Percentiles rank a stretch among this genome's conserved stretches.
These are phyloP conservation scores for Hansfordia pulvinata DNA, from an alignment of 2,329 filamentous ascomycete genomes.

Conservation along the genomic window DNA sequence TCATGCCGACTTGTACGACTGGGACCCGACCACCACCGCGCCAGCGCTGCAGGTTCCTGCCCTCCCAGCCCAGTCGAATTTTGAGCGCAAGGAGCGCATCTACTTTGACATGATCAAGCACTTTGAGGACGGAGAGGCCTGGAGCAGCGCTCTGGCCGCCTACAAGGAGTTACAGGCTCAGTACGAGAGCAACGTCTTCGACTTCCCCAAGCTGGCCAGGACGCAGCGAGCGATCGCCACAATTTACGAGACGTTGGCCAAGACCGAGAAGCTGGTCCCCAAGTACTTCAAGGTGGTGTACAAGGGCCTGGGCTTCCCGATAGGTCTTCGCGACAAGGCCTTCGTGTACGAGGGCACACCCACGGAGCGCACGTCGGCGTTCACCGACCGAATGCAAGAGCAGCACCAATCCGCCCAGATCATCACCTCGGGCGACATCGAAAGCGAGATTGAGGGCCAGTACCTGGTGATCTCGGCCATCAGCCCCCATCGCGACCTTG, in stretches of 20 bases:
- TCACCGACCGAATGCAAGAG: slow-evolving; percentile 85
- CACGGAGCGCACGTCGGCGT: slow-evolving; percentile 63
- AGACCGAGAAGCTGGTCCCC: slow-evolving; percentile 63
- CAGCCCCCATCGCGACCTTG: slow-evolving; percentile 67
- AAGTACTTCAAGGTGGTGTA: slow-evolving; percentile 90
- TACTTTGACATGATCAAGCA: slow-evolving; percentile 93
- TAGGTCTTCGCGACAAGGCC: slow-evolving; percentile 71
- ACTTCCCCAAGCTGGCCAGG: slow-evolving; percentile 82
- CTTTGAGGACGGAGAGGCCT: slow-evolving; percentile 88
- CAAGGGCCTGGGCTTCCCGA: slow-evolving; percentile 77
- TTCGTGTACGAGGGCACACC: slow-evolving; percentile 81
- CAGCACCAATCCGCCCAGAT: slow-evolving; percentile 80
- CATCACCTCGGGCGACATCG: slow-evolving; percentile 50
- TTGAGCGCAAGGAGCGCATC: slow-evolving; percentile 83
- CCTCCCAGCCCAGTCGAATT: slow-evolving; percentile 74
- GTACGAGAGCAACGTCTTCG: slow-evolving; percentile 80
- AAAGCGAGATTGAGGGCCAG: slow-evolving; percentile 80
- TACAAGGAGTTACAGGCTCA: slow-evolving; percentile 88
- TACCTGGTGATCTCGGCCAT: slow-evolving; percentile 74
- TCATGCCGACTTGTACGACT: slow-evolving; percentile 85
- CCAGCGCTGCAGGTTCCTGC: slow-evolving; percentile 56
- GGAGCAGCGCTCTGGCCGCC: slow-evolving; percentile 74
- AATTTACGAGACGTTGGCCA: slow-evolving; percentile 79
- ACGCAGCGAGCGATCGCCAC: slow-evolving; percentile 83
- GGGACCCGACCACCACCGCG: slow-evolving; percentile 61